Evolutionary conservation across 164 flowering plant genomes (phyloP).

Genomic region (Annona cherimola): DNA sequence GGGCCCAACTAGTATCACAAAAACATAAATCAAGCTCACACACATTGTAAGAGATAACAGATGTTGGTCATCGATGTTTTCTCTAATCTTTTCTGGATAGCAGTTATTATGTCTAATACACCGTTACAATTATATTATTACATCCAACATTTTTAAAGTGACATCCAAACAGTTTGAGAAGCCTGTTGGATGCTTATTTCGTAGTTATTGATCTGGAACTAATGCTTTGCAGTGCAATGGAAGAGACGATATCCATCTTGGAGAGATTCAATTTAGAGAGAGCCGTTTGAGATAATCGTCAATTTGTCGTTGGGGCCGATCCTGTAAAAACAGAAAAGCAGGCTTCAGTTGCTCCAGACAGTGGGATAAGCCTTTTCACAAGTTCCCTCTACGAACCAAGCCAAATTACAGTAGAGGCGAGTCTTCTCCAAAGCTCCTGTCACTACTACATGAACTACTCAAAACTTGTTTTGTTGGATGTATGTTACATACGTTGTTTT

Average conservation of each 20-base stretch:
- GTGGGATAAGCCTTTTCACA: too few species aligned
- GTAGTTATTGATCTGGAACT: not conserved
- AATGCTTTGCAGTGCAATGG: conserved; percentile 22
- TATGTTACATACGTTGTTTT: too few species aligned
- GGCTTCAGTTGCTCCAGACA: not conserved
- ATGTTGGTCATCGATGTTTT: not conserved
- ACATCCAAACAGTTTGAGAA: not conserved
- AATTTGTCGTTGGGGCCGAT: not conserved
- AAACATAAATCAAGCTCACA: not conserved
- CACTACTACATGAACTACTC: not conserved
- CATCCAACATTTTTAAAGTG: not conserved
- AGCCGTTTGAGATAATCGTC: not conserved
- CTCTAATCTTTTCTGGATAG: not conserved
- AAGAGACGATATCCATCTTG: conserved; percentile 21
- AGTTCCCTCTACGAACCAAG: not conserved
- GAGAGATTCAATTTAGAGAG: conserved; percentile 13
- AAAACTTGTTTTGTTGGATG: too few species aligned
- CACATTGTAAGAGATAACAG: not conserved
- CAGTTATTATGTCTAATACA: not conserved
- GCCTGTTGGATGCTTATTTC: not conserved
- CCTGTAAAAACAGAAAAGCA: not conserved
- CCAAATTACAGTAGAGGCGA: not conserved
- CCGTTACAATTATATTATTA: not conserved
- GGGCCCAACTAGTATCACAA: not conserved
- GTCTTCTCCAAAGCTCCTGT: not conserved